Base-by-base conservation (phyloP, 2,329 filamentous ascomycete genomes). In the Stenocarpella maydis region DNA sequence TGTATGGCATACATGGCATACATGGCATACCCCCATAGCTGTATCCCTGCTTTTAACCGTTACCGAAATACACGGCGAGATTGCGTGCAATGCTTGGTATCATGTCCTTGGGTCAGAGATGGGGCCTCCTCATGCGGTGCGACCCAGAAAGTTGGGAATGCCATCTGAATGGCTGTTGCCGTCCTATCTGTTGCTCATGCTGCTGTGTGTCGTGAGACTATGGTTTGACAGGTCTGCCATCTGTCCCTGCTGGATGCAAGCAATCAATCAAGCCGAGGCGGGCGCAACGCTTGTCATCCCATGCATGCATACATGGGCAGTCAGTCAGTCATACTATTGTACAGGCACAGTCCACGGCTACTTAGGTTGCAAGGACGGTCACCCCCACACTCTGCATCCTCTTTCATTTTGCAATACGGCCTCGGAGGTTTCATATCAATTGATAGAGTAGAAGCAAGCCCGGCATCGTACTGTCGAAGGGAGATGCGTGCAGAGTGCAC, bases 201-300 rank as follows among this genome's bases (percentile, higher is more conserved):
- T 49, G 64, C 63, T 65, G 50, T 68, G 50, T 58, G 68, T 58
- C 31, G 69, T 58, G 65, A 55, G 58, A 64, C 65, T 47, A 39
- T 34, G 58, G 52, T 70, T 70, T 65, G 65, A 52, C 58, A 68
- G 43, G 64, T 45, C 24, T 26, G 64, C 41, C 26, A 37, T 10
- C 39, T 10, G 39, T 34, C 53, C 34, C 63, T 53, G 41, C 24
- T n/a, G 6, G 55, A 43, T 24, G n/a, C 49, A 58, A 58, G 41
- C 65, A 67, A 58, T 49, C 58, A 67, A 58, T 67, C 52, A 49
- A 39, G 41, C 43, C 34, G 64, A 52, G 39, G 28, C 26, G 41
- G 53, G 64, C 52, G 49, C 50, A 66, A 66, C 64, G 64, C 50
- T 49, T 52, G 49, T 55, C 26, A 52, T 39, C 31, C 45, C 39